phyloP scores from a whole-genome alignment of 2,329 filamentous ascomycete genomes.

The Alternaria gansuensis region DNA sequence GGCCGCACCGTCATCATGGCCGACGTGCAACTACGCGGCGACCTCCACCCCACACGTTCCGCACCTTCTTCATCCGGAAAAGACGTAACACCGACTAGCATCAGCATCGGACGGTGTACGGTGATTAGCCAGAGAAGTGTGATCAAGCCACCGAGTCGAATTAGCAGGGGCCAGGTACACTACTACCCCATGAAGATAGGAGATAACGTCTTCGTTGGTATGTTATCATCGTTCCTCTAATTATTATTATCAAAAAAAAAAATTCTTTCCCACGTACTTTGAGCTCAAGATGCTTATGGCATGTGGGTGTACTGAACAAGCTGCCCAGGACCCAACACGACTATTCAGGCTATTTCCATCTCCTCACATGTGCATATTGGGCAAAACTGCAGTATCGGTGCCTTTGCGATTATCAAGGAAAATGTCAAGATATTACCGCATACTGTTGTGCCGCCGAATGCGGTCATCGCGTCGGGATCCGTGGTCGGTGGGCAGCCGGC shows the following conservation, averaged over 20 bases:
- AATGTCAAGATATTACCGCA: conserved; percentile 88
- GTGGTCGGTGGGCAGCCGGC: conserved; percentile 74
- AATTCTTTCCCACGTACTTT: background rate
- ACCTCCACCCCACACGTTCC: conserved; percentile 66
- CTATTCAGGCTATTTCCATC: conserved; percentile 84
- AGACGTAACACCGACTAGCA: conserved; percentile 62
- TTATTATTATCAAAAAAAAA: background rate
- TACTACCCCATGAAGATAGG: conserved; percentile 92
- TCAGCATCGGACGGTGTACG: conserved; percentile 90
- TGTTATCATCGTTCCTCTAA: conserved; percentile 41
- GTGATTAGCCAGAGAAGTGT: conserved; percentile 82
- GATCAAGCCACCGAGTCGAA: conserved; percentile 81
- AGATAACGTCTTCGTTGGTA: conserved; percentile 91
- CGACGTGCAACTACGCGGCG: conserved; percentile 91
- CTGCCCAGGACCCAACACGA: conserved; percentile 59
- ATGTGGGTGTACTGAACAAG: background rate
- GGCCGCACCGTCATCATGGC: conserved; percentile 94
- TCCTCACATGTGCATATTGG: conserved; percentile 89
- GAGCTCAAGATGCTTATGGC: too few species aligned
- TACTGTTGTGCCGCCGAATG: conserved; percentile 82
- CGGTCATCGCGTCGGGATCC: conserved; percentile 92
- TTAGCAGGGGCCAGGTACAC: conserved; percentile 77
- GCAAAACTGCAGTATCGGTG: conserved; percentile 76
- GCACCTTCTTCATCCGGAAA: conserved; percentile 46
- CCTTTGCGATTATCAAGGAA: conserved; percentile 92